Evolutionary conservation across 768 basidiomycete genomes (phyloP).

Genomic region (Suillus weaverae): DNA sequence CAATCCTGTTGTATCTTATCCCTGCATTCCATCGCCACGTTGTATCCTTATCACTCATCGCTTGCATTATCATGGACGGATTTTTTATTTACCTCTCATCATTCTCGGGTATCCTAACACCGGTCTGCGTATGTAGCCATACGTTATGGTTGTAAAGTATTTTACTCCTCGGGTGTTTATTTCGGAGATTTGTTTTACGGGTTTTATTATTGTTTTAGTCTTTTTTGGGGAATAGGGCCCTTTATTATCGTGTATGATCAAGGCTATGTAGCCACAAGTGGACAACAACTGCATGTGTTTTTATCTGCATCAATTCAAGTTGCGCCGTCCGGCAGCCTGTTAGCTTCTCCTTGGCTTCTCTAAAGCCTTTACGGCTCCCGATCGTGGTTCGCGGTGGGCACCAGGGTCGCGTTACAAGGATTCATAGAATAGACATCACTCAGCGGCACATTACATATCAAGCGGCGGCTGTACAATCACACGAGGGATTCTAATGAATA

Average conservation of each 20-base stretch:
- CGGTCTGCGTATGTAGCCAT: slow-evolving; percentile 32
- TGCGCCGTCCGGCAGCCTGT: slow-evolving; percentile 7
- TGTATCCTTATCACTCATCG: slow-evolving; percentile 39
- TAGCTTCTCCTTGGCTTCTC: background rate
- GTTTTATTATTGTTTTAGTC: slow-evolving; percentile 6
- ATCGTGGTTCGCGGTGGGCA: slow-evolving; percentile 1
- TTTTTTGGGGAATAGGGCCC: slow-evolving; percentile 1
- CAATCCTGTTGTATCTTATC: slow-evolving; percentile 27
- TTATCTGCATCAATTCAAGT: background rate
- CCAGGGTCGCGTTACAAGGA: background rate
- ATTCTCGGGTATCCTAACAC: slow-evolving; percentile 20
- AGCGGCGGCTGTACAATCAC: slow-evolving; percentile 21
- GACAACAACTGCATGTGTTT: slow-evolving; percentile 6
- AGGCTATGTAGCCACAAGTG: slow-evolving; percentile 11
- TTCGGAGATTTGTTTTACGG: slow-evolving; percentile 9
- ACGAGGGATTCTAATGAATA: slow-evolving; percentile 10
- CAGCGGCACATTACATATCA: slow-evolving; percentile 1
- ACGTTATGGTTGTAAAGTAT: slow-evolving; percentile 39
- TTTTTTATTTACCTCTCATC: slow-evolving; percentile 12
- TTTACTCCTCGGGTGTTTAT: slow-evolving; percentile 20
- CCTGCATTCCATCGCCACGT: slow-evolving; percentile 18
- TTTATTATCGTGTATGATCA: background rate
- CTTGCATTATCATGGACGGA: slow-evolving; percentile 13
- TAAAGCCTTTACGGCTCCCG: background rate
- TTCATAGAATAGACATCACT: slow-evolving; percentile 3